phyloP scores from a whole-genome alignment of 371 early-diverging fungal genomes.

The Mortierella sp. region DNA sequence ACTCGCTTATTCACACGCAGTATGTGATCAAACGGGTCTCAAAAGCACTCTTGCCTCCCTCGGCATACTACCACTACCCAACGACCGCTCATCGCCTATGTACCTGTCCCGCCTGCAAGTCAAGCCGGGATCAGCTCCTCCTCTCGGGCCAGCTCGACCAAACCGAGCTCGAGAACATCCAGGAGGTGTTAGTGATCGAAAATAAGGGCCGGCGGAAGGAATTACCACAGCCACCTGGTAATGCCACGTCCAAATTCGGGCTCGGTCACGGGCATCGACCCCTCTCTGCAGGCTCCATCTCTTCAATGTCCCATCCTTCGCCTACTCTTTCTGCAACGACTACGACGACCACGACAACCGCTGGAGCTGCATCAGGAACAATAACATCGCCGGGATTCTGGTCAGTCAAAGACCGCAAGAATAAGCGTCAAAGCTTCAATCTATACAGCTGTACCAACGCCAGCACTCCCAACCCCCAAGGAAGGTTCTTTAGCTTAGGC shows the following conservation, averaged over 20 bases:
- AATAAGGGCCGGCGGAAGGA: constrained; percentile 43
- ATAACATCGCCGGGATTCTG: too few relatives aligned
- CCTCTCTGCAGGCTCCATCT: constrained; percentile 18
- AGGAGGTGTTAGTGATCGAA: constrained; percentile 43
- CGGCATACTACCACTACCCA: constrained; percentile 51
- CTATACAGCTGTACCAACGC: constrained; percentile 27
- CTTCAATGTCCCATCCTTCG: not conserved
- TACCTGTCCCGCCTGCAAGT: constrained; percentile 51
- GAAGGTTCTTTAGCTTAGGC: constrained; percentile 12
- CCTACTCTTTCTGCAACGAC: not conserved
- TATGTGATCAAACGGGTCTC: constrained; percentile 50
- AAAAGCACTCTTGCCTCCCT: constrained; percentile 40
- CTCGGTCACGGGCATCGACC: constrained; percentile 19
- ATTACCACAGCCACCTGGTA: constrained; percentile 15
- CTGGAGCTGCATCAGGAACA: too few relatives aligned
- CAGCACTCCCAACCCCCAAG: constrained; percentile 33
- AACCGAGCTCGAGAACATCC: constrained; percentile 30
- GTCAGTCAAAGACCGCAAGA: constrained; percentile 9
- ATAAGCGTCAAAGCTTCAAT: constrained; percentile 27
- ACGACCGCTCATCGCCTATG: constrained; percentile 48
- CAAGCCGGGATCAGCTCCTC: constrained; percentile 39
- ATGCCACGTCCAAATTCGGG: too few relatives aligned
- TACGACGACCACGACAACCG: too few relatives aligned
- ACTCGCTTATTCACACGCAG: constrained; percentile 7
- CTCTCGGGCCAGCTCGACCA: constrained; percentile 36